A percentile compares a stretch with the other conserved stretches of the same genome.
Conservation (phyloP, 2,329 filamentous ascomycete species). For the Peltaster fructicola region DNA sequence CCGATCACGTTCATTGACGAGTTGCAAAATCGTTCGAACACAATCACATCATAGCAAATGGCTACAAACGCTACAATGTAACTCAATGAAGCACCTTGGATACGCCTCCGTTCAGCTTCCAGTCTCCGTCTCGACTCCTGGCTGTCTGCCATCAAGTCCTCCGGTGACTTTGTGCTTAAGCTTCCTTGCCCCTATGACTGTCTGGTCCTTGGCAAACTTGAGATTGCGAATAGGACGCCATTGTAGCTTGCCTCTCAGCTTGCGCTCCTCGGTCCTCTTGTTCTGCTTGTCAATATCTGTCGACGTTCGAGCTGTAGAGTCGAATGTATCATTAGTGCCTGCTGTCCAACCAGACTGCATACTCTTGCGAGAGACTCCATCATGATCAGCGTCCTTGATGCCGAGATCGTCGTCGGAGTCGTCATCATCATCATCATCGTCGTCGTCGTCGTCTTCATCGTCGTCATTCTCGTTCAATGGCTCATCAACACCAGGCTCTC, state of each 20-base stretch:
- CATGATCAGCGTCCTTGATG: conserved; percentile 36
- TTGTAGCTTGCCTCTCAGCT: conserved; percentile 84
- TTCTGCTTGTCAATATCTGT: conserved; percentile 51
- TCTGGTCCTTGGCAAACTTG: conserved; percentile 76
- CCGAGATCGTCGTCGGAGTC: conserved; percentile 35
- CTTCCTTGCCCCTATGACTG: conserved; percentile 58
- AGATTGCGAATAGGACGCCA: conserved; percentile 80
- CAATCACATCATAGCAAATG: too few relatives aligned
- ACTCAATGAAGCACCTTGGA: too few relatives aligned
- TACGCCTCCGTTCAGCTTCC: too few relatives aligned
- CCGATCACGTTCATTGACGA: too few relatives aligned
- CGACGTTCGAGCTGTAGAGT: conserved; percentile 8
- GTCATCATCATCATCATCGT: conserved; percentile 22
- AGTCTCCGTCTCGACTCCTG: conserved; percentile 59
- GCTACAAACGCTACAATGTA: too few relatives aligned
- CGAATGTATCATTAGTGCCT: conserved; percentile 15
- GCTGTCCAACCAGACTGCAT: conserved; percentile 18
- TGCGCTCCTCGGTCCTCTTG: conserved; percentile 56
- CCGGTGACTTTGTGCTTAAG: conserved; percentile 58
- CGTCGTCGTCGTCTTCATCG: conserved; percentile 27
- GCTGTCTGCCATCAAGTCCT: conserved; percentile 59
- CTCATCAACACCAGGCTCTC: conserved; percentile 36
- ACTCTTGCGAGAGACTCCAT: conserved; percentile 6
- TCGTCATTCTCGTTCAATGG: conserved; percentile 28
- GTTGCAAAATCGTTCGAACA: too few relatives aligned